phyloP scores from a whole-genome alignment of 352 stramenopile genomes.

The Aphanomyces euteiches region DNA sequence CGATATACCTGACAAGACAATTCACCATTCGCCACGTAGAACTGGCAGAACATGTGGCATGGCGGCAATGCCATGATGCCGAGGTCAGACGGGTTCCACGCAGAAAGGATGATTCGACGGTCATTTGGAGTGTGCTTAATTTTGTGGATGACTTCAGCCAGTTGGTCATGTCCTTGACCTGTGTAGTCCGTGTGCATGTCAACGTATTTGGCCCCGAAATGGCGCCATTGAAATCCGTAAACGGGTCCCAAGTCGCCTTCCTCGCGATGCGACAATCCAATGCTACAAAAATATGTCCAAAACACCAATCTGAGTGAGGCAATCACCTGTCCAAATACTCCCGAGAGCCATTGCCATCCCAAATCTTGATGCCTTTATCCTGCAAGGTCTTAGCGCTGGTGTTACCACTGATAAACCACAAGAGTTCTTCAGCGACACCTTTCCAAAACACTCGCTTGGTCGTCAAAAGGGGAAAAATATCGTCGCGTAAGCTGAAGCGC shows the following conservation, averaged over 20 bases:
- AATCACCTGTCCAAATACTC: slow-evolving; percentile 86
- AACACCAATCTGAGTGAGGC: neutral
- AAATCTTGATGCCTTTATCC: slow-evolving; percentile 99
- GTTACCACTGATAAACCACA: slow-evolving; percentile 99
- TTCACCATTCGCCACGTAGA: slow-evolving; percentile 82
- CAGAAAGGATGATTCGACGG: slow-evolving; percentile 97
- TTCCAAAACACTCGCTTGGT: slow-evolving; percentile 99
- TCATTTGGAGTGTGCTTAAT: slow-evolving; percentile 97
- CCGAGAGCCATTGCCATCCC: slow-evolving; percentile 98
- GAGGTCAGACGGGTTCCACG: slow-evolving; percentile 93
- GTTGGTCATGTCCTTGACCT: slow-evolving; percentile 97
- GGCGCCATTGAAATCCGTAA: slow-evolving; percentile 99
- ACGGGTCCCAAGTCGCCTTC: slow-evolving; percentile 95
- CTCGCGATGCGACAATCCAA: slow-evolving; percentile 92
- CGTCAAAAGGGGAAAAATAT: slow-evolving; percentile 96
- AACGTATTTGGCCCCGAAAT: slow-evolving; percentile 98
- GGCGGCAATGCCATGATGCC: slow-evolving; percentile 95
- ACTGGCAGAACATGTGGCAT: slow-evolving; percentile 99
- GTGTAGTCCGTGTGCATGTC: slow-evolving; percentile 98
- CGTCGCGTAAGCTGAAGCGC: slow-evolving; percentile 92
- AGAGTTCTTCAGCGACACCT: slow-evolving; percentile 97
- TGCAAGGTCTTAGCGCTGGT: slow-evolving; percentile 95
- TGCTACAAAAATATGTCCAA: slow-evolving; percentile 30
- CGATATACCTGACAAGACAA: slow-evolving; percentile 60
- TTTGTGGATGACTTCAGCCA: slow-evolving; percentile 97